A percentile compares a stretch with the other conserved stretches of the same genome.
phyloP scores from a whole-genome alignment of 345 rosid species.

The Sisymbrium altissimum region DNA sequence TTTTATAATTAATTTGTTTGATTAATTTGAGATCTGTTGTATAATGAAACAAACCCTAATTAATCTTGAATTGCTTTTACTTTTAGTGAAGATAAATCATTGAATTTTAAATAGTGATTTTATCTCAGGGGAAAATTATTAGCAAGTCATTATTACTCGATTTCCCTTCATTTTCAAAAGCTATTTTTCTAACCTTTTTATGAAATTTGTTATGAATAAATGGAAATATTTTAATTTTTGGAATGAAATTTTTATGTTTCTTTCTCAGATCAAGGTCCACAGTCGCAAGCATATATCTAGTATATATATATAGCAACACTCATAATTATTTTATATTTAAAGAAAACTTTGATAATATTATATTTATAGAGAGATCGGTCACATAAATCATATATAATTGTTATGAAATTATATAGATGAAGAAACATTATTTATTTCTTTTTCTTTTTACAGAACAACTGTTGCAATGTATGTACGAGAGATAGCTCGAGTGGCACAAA shows the following conservation, averaged over 20 bases:
- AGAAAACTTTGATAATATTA: neutral
- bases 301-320: neutral
- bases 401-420: neutral
- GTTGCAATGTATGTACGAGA: slow-evolving; percentile 37
- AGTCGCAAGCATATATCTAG: neutral
- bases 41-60: slow-evolving; percentile 5
- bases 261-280: neutral
- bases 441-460: slow-evolving; percentile 36
- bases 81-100: neutral
- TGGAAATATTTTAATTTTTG: neutral
- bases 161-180: neutral
- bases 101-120: neutral
- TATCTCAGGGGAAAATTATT: neutral
- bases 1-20: neutral
- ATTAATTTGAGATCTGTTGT: slow-evolving; percentile 7
- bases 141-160: neutral
- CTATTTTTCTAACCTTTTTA: neutral
- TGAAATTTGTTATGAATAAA: neutral
- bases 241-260: neutral
- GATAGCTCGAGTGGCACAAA: slow-evolving; percentile 42
- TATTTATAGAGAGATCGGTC: slow-evolving; percentile 1
- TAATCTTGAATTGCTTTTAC: neutral
- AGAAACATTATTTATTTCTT: neutral
- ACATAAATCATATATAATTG: neutral
- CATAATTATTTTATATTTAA: neutral